Evolutionary conservation across 2,329 filamentous ascomycete species (phyloP).

Genomic region (Diatrype stigma): DNA sequence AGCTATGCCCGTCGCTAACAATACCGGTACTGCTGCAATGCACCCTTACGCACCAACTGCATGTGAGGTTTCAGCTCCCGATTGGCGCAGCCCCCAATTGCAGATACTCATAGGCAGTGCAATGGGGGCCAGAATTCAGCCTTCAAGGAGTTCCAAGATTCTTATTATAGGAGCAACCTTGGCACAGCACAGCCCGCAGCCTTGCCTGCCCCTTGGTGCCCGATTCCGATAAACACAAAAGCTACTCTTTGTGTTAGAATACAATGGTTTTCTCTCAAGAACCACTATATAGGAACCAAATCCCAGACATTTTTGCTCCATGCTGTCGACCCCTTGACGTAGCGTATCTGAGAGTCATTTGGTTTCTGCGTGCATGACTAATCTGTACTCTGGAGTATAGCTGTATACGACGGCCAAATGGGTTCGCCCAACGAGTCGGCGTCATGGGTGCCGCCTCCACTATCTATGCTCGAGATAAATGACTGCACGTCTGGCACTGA

Average conservation of each 20-base stretch:
- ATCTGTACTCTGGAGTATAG: not conserved
- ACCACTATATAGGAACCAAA: no score
- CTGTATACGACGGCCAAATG: not conserved
- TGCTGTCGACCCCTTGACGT: no score
- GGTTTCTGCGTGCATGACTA: not conserved
- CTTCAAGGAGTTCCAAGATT: not conserved
- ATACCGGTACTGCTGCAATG: no score
- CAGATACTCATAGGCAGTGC: not conserved
- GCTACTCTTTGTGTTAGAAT: no score
- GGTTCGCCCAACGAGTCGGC: not conserved
- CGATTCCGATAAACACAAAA: not conserved
- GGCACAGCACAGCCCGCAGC: not conserved
- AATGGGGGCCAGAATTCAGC: not conserved
- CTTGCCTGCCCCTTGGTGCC: not conserved
- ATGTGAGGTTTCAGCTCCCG: no score
- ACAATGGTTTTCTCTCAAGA: no score
- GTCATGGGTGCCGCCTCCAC: not conserved
- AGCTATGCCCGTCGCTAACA: no score
- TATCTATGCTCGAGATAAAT: not conserved
- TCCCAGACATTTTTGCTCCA: no score
- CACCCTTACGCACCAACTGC: no score
- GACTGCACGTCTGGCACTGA: not conserved
- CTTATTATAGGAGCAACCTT: not conserved
- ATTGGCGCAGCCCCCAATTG: no score
- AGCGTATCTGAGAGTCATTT: no score